Conservation (phyloP, 768 basidiomycete species). For the Mycena venus region DNA sequence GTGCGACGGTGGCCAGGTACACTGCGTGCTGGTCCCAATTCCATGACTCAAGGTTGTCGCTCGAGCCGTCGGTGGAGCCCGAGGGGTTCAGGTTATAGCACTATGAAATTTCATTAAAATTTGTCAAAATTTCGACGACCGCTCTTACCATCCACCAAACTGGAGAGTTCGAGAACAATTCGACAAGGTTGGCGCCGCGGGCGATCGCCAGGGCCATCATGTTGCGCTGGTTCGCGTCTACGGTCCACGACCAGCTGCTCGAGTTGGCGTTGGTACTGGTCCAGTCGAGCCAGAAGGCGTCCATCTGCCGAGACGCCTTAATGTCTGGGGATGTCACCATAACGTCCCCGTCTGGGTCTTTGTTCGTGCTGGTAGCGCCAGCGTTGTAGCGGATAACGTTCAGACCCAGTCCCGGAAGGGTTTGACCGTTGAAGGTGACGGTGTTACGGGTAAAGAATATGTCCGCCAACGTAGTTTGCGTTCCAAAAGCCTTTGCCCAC, state of each 20-base stretch:
- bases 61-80: conserved; percentile 26
- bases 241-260: conserved; percentile 31
- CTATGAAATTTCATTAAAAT: too few species aligned
- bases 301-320: conserved; percentile 26
- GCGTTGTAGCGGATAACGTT: conserved; percentile 34
- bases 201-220: conserved; percentile 27
- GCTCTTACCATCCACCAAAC: conserved; percentile 36
- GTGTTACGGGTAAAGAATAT: conserved; percentile 35
- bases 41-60: conserved; percentile 37
- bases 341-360: conserved; percentile 28
- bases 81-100: conserved; percentile 32
- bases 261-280: conserved; percentile 21
- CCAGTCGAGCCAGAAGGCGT: conserved; percentile 33
- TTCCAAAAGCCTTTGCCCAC: conserved; percentile 37
- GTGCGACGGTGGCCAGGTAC: conserved; percentile 31
- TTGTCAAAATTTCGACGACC: too few species aligned
- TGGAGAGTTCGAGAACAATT: conserved; percentile 36
- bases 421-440: conserved; percentile 26
- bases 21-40: conserved; percentile 34
- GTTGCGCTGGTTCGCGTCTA: conserved; percentile 35
- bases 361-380: conserved; percentile 29
- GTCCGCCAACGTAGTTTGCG: conserved; percentile 25
- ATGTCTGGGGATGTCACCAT: conserved; percentile 32
- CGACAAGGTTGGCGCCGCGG: conserved; percentile 31
- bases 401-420: conserved; percentile 30